Evolutionary conservation across 257 asterid genomes (phyloP).

Genomic region (Solanum peruvianum): DNA sequence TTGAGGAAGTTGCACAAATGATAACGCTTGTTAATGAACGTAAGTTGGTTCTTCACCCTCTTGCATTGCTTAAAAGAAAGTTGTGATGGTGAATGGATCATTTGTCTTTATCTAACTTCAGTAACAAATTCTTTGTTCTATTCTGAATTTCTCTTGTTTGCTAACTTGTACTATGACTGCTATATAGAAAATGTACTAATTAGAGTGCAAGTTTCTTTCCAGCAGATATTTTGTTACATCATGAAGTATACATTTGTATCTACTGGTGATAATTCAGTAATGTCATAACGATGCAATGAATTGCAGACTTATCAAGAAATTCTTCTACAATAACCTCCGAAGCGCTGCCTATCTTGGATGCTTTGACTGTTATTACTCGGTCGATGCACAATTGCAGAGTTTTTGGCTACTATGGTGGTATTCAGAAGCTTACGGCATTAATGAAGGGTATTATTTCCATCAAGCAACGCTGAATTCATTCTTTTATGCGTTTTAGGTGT

Average conservation of each 20-base stretch:
- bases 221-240: background rate
- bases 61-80: background rate
- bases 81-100: background rate
- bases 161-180: background rate
- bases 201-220: background rate
- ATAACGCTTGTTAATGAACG: conserved; percentile 52
- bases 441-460: conserved; percentile 57
- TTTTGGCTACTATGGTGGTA: conserved; percentile 70
- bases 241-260: background rate
- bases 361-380: conserved; percentile 59
- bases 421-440: conserved; percentile 85
- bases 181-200: background rate
- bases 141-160: background rate
- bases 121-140: background rate
- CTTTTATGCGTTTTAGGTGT: background rate
- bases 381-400: conserved; percentile 90
- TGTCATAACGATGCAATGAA: conserved; percentile 11
- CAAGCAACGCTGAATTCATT: background rate
- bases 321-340: conserved; percentile 40
- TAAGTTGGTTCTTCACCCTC: conserved; percentile 34
- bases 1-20: conserved; percentile 47
- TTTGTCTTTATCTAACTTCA: background rate
- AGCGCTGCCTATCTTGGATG: conserved; percentile 71
- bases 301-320: conserved; percentile 42
- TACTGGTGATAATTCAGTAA: background rate